Evolutionary conservation across 768 basidiomycete species (phyloP).

Genomic region (Suillus lakei): DNA sequence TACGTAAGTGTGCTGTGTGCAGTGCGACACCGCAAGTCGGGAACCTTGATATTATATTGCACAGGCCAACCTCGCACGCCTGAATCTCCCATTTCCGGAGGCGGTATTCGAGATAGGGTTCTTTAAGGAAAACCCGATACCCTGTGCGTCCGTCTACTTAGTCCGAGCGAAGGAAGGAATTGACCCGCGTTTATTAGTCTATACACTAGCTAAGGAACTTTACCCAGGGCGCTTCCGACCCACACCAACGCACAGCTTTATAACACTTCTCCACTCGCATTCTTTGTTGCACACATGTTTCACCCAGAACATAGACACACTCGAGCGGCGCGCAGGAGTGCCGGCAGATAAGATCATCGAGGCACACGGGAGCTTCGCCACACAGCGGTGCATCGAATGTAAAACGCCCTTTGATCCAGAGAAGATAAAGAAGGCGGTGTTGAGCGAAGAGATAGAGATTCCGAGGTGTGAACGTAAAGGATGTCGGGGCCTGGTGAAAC

Average conservation of each 20-base stretch:
- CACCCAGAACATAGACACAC: constrained; percentile 92
- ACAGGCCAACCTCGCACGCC: constrained; percentile 75
- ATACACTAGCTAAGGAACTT: constrained; percentile 90
- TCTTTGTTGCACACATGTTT: constrained; percentile 75
- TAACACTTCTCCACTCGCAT: constrained; percentile 77
- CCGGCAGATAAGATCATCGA: constrained; percentile 80
- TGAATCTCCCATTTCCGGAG: constrained; percentile 90
- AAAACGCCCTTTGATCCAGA: constrained; percentile 57
- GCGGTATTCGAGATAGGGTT: constrained; percentile 94
- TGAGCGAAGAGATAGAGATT: constrained; percentile 54
- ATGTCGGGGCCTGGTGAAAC: constrained; percentile 82
- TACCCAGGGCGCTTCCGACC: constrained; percentile 92
- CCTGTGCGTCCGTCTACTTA: constrained; percentile 55
- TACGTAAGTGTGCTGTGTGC: constrained; percentile 26
- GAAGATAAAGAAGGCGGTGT: constrained; percentile 69
- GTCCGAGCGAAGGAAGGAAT: neutral
- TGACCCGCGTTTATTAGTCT: constrained; percentile 53
- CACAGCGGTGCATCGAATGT: constrained; percentile 84
- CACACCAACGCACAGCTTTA: constrained; percentile 88
- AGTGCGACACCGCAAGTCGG: neutral
- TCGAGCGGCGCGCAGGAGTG: constrained; percentile 85
- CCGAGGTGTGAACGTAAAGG: constrained; percentile 58
- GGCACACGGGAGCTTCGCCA: constrained; percentile 95
- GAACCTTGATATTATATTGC: neutral
- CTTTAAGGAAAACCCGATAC: constrained; percentile 79